Evolutionary conservation across 208 protist species (phyloP).

Genomic region (Leptomonas seymouri): DNA sequence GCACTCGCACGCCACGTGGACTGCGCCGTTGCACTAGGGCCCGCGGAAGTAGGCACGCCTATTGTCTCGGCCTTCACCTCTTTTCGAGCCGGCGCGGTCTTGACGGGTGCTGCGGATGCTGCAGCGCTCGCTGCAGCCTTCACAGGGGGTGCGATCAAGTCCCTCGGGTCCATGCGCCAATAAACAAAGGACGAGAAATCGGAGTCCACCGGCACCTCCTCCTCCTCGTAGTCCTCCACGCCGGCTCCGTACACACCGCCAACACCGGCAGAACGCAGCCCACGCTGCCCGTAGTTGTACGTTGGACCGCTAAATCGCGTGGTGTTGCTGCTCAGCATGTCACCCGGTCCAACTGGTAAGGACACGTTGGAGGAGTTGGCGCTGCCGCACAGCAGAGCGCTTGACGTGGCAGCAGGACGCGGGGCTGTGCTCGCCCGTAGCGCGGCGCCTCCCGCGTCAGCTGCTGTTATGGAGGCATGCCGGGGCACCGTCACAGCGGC

Average conservation of each 20-base stretch:
- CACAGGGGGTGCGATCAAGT: slow-evolving; percentile 33
- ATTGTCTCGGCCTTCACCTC: neutral
- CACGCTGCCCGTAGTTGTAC: slow-evolving; percentile 24
- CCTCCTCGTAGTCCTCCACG: slow-evolving; percentile 13
- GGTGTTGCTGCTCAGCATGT: neutral
- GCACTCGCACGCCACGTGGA: neutral
- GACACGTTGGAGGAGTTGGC: too few species aligned
- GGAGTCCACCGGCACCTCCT: slow-evolving; percentile 47
- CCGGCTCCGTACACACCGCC: neutral
- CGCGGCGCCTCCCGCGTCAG: too few species aligned
- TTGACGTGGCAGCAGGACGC: too few species aligned
- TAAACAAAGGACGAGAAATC: slow-evolving; percentile 82
- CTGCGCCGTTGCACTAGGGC: neutral
- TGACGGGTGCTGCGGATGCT: too few species aligned
- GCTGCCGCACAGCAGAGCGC: too few species aligned
- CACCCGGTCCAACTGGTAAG: too few species aligned
- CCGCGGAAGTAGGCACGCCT: neutral
- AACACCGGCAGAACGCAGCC: neutral
- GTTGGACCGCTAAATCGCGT: neutral
- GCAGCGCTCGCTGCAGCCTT: neutral
- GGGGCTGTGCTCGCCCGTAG: too few species aligned
- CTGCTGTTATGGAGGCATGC: too few species aligned
- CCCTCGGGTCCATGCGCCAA: slow-evolving; percentile 74
- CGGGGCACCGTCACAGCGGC: too few species aligned
- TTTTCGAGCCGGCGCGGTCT: too few species aligned